phyloP scores from a whole-genome alignment of 2,329 filamentous ascomycete genomes.

The Davidsoniella australis region DNA sequence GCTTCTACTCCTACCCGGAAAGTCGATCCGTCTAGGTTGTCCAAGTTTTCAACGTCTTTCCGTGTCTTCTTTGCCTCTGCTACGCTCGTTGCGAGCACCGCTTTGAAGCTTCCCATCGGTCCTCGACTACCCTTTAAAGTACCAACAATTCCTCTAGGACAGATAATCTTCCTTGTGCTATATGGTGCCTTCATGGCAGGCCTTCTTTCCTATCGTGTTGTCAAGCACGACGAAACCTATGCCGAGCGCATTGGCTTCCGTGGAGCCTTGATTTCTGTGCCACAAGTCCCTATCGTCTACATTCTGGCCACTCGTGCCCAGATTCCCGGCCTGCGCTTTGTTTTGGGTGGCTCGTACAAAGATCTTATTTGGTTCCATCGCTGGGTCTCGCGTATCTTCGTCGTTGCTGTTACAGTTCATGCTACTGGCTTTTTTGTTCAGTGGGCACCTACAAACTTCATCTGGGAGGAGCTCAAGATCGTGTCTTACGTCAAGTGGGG shows the following conservation, averaged over 20 bases:
- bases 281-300: slow-evolving; percentile 47
- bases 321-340: slow-evolving; percentile 28
- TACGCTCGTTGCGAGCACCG: slow-evolving; percentile 36
- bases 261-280: slow-evolving; percentile 48
- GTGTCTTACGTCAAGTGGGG: slow-evolving; percentile 52
- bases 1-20: slow-evolving; percentile 25
- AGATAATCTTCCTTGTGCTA: slow-evolving; percentile 31
- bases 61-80: slow-evolving; percentile 46
- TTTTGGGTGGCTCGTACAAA: slow-evolving; percentile 49
- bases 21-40: slow-evolving; percentile 27
- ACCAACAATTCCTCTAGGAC: slow-evolving; percentile 41
- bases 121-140: slow-evolving; percentile 32
- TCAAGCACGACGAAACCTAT: slow-evolving; percentile 35
- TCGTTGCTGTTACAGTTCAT: slow-evolving; percentile 50
- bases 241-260: slow-evolving; percentile 51
- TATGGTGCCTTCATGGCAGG: slow-evolving; percentile 44
- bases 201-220: slow-evolving; percentile 34
- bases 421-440: slow-evolving; percentile 51
- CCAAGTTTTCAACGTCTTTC: slow-evolving; percentile 23
- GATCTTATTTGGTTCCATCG: slow-evolving; percentile 57
- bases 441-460: slow-evolving; percentile 43
- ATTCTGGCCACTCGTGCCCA: slow-evolving; percentile 43
- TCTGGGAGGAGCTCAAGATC: slow-evolving; percentile 38
- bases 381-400: slow-evolving; percentile 53
- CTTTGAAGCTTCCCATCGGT: slow-evolving; percentile 31